Conservation (phyloP, 495 filamentous ascomycete genomes). For the Talaromyces trachyspermus region DNA sequence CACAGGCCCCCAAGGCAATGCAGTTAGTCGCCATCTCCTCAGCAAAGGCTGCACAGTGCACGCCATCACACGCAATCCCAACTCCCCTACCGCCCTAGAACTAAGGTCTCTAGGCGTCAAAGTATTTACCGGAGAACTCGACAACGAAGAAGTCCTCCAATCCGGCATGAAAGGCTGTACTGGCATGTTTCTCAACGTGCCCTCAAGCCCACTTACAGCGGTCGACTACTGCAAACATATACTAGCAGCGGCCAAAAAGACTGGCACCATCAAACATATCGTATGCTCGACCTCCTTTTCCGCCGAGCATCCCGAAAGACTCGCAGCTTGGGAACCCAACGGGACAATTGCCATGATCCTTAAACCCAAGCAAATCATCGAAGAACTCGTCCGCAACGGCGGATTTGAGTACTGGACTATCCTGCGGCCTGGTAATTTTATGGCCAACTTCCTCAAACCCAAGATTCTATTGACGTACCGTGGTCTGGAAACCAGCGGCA, state of each 20-base stretch:
- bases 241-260: constrained; percentile 32
- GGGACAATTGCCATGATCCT: constrained; percentile 20
- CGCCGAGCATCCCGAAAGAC: constrained; percentile 16
- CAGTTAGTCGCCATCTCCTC: constrained; percentile 31
- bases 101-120: constrained; percentile 32
- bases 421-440: constrained; percentile 40
- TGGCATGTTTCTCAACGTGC: constrained; percentile 41
- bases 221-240: constrained; percentile 30
- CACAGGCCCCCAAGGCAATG: constrained; percentile 44
- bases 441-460: constrained; percentile 40
- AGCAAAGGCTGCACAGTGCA: constrained; percentile 27
- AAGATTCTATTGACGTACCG: constrained; percentile 26
- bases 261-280: constrained; percentile 28
- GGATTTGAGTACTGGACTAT: constrained; percentile 37
- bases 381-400: constrained; percentile 19
- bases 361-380: constrained; percentile 28
- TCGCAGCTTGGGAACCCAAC: constrained; percentile 18
- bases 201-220: constrained; percentile 25
- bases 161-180: constrained; percentile 31
- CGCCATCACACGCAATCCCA: constrained; percentile 30
- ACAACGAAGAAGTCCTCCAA: constrained; percentile 29
- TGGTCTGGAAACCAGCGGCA: constrained; percentile 26
- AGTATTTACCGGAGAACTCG: constrained; percentile 32
- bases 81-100: constrained; percentile 23
- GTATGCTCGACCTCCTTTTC: constrained; percentile 33